A percentile compares a stretch with the other conserved stretches of the same genome.
These are phyloP conservation scores for Calocybe gangraenosa DNA, from an alignment of 768 basidiomycete genomes.

Conservation along the genomic window DNA sequence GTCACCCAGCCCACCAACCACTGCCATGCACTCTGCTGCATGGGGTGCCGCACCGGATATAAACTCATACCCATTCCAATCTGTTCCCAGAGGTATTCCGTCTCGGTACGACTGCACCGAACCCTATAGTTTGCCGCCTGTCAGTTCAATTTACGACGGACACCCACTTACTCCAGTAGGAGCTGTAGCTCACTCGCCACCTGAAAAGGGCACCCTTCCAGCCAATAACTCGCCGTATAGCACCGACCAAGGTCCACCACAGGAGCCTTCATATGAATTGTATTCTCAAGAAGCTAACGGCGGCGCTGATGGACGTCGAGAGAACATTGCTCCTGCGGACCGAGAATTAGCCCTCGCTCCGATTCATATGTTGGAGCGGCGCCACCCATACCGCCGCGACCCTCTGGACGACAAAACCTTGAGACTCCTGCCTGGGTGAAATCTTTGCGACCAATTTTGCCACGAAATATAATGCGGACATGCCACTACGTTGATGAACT, in stretches of 20 bases:
- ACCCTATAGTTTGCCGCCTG: slow-evolving; percentile 8
- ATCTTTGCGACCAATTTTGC: neutral
- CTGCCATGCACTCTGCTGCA: neutral
- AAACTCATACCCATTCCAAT: neutral
- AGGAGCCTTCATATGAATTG: slow-evolving; percentile 11
- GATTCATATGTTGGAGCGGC: slow-evolving; percentile 48
- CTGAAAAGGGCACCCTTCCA: neutral
- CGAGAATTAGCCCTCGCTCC: slow-evolving; percentile 59
- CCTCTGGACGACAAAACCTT: slow-evolving; percentile 60
- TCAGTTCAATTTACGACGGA: slow-evolving; percentile 5
- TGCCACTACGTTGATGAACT: neutral
- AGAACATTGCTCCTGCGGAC: slow-evolving; percentile 20
- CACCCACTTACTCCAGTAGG: neutral
- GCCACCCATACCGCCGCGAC: slow-evolving; percentile 55
- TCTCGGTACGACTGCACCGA: slow-evolving; percentile 2
- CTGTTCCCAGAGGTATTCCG: neutral
- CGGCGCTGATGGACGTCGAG: slow-evolving; percentile 19
- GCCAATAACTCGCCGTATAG: too few species aligned
- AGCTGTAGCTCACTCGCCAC: neutral
- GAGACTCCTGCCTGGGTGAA: slow-evolving; percentile 35
- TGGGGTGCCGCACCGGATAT: neutral
- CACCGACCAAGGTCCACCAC: neutral
- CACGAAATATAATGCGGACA: neutral
- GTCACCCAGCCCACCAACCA: neutral
- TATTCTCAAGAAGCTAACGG: slow-evolving; percentile 2